Conservation (phyloP, 805 yeast genomes). For the Starmerella sp. region DNA sequence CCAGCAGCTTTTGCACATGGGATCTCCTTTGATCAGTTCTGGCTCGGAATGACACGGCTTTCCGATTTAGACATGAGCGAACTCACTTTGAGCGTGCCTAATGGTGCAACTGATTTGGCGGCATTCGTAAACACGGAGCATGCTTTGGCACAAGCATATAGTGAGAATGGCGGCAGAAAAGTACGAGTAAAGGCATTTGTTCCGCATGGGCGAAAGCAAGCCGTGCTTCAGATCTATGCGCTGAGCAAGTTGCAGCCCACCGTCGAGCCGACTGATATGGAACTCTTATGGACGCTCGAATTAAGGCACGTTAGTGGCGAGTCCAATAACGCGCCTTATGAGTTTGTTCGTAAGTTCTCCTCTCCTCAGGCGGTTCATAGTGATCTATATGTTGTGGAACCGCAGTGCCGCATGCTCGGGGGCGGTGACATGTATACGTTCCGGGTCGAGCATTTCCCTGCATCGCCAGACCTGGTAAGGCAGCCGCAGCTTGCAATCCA, state of each 20-base stretch:
- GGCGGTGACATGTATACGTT: constrained; percentile 54
- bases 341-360: constrained; percentile 62
- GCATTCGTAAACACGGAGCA: constrained; percentile 38
- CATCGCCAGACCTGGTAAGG: constrained; percentile 27
- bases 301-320: constrained; percentile 57
- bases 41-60: constrained; percentile 63
- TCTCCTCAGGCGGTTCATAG: constrained; percentile 55
- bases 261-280: constrained; percentile 35
- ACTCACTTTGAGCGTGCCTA: constrained; percentile 59
- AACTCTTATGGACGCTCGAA: constrained; percentile 63
- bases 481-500: constrained; percentile 51
- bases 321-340: constrained; percentile 39
- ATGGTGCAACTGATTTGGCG: constrained; percentile 51
- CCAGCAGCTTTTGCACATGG: constrained; percentile 61
- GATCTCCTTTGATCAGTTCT: constrained; percentile 53
- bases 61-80: constrained; percentile 71
- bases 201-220: constrained; percentile 58
- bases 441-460: constrained; percentile 36
- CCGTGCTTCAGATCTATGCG: constrained; percentile 60
- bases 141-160: constrained; percentile 67
- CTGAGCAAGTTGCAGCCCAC: constrained; percentile 10
- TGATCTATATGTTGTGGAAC: constrained; percentile 75
- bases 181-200: constrained; percentile 72
- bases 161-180: constrained; percentile 46
- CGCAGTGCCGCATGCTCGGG: constrained; percentile 59